Conservation (phyloP, 164 flowering plant genomes). For the Malania oleifera region DNA sequence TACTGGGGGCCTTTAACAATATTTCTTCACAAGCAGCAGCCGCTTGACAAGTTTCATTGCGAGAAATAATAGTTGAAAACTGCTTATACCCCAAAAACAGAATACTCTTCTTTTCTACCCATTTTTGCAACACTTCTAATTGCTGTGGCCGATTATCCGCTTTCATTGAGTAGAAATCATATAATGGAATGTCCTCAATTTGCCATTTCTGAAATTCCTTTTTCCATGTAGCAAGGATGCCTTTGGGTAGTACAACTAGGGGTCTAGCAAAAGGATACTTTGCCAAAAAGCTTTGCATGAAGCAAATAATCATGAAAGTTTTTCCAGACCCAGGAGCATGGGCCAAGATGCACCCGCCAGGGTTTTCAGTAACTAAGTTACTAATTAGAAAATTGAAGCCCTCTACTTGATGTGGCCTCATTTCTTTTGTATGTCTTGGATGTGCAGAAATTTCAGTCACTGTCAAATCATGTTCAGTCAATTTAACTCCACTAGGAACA, state of each 20-base stretch:
- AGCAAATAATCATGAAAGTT: constrained; percentile 88
- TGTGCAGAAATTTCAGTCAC: constrained; percentile 55
- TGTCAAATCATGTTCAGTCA: constrained; percentile 29
- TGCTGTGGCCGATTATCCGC: constrained; percentile 71
- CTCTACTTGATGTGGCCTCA: constrained; percentile 91
- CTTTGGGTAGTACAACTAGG: constrained; percentile 75
- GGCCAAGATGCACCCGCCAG: constrained; percentile 91
- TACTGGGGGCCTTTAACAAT: constrained; percentile 54
- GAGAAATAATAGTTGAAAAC: constrained; percentile 66
- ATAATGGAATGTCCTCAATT: constrained; percentile 67
- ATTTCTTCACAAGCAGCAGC: constrained; percentile 53
- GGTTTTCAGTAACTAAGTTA: constrained; percentile 65
- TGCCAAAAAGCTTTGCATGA: constrained; percentile 79
- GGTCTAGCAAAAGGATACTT: constrained; percentile 73
- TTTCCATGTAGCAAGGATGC: constrained; percentile 76
- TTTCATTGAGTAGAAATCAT: constrained; percentile 63
- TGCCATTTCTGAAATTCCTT: constrained; percentile 81
- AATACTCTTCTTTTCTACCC: constrained; percentile 68
- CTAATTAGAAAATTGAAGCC: constrained; percentile 79
- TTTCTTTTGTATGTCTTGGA: constrained; percentile 77
- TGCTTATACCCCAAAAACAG: constrained; percentile 80
- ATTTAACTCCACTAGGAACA: constrained; percentile 21
- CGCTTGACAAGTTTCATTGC: constrained; percentile 16
- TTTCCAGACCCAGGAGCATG: constrained; percentile 99
- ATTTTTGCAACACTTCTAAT: constrained; percentile 54